phyloP scores from a whole-genome alignment of 2,329 filamentous ascomycete species.

The Polytolypa hystricis region DNA sequence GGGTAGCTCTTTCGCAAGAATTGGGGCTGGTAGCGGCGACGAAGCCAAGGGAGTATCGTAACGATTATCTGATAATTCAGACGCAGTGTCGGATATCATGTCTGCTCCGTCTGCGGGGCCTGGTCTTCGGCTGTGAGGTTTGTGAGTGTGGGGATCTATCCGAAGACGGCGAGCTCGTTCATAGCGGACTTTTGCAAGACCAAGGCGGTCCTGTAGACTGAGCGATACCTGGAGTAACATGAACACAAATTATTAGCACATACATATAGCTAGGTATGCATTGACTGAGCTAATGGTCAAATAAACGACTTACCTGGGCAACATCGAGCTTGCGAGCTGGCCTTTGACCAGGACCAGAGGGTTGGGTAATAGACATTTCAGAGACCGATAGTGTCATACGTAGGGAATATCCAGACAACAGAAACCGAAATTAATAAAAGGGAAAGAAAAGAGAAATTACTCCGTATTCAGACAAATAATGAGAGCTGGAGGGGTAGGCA shows the following conservation, averaged over 20 bases:
- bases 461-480: slow-evolving; percentile 9
- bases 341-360: slow-evolving; percentile 24
- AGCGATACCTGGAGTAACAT: slow-evolving; percentile 63
- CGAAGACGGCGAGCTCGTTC: slow-evolving; percentile 92
- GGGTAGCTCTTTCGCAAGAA: slow-evolving; percentile 74
- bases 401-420: no score
- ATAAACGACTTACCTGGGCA: slow-evolving; percentile 24
- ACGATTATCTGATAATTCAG: slow-evolving; percentile 59
- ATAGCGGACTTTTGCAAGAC: slow-evolving; percentile 93
- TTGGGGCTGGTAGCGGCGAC: slow-evolving; percentile 68
- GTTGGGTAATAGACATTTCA: slow-evolving; percentile 23
- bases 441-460: slow-evolving; percentile 9
- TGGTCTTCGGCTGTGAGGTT: slow-evolving; percentile 63
- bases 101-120: slow-evolving; percentile 55
- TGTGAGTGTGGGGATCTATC: slow-evolving; percentile 62
- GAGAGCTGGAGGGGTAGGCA: slow-evolving; percentile 1
- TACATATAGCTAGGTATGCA: no score
- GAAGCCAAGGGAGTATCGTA: slow-evolving; percentile 53
- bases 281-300: background rate
- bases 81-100: slow-evolving; percentile 75
- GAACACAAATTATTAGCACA: slow-evolving; percentile 15
- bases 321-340: slow-evolving; percentile 32
- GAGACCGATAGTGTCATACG: no score
- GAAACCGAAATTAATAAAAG: no score
- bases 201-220: slow-evolving; percentile 83